Conservation (phyloP, 2,329 filamentous ascomycete species). For the Fusarium sp. region DNA sequence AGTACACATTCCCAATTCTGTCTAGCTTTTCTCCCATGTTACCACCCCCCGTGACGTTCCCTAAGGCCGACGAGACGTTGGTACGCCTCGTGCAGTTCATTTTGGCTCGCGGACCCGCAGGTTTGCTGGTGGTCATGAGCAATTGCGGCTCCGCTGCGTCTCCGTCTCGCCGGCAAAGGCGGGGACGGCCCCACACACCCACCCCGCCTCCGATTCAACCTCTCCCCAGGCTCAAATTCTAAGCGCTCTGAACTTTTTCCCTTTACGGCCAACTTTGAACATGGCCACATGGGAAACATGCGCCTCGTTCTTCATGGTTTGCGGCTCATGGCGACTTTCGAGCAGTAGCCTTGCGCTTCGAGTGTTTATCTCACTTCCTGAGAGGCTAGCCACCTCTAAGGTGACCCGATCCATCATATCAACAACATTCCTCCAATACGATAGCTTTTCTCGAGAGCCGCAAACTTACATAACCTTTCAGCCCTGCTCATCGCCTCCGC, state of each 20-base stretch:
- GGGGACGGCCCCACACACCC: conserved; percentile 31
- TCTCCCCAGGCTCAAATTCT: conserved; percentile 10
- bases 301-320: not conserved
- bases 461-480: conserved; percentile 10
- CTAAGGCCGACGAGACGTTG: conserved; percentile 35
- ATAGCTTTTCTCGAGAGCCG: conserved; percentile 5
- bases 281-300: conserved; percentile 4
- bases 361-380: not conserved
- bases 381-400: not conserved
- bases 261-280: not conserved
- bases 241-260: not conserved
- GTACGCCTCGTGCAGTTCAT: conserved; percentile 10
- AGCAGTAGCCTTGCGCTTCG: not conserved
- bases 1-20: not conserved
- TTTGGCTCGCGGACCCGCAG: conserved; percentile 44
- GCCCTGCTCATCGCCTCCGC: not conserved
- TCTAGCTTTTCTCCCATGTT: conserved; percentile 8
- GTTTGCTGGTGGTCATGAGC: conserved; percentile 9
- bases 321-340: not conserved
- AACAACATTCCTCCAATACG: not conserved
- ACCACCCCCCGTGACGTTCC: conserved; percentile 37
- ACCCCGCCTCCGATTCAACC: conserved; percentile 16
- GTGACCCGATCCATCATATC: not conserved
- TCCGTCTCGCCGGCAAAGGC: conserved; percentile 41
- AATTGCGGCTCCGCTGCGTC: conserved; percentile 46